A percentile compares a stretch with the other conserved stretches of the same genome.
Evolutionary conservation across 2,329 filamentous ascomycete genomes (phyloP).

Genomic region (Karstenula rhodostoma): DNA sequence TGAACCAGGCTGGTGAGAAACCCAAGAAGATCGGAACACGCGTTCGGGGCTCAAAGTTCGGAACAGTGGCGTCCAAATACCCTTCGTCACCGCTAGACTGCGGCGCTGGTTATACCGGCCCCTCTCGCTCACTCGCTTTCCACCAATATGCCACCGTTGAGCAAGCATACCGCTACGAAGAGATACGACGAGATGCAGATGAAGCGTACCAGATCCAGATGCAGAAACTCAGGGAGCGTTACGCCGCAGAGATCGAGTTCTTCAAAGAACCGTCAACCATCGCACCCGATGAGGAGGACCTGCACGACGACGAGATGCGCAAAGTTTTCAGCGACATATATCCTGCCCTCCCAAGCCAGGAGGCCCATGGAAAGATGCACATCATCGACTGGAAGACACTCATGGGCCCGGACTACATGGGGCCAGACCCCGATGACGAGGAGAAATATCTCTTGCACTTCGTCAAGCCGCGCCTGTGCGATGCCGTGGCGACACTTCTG

Average conservation of each 20-base stretch:
- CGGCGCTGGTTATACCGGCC: background rate
- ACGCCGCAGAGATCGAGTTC: background rate
- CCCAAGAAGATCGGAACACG: background rate
- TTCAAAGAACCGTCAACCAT: slow-evolving; percentile 11
- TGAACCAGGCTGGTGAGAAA: background rate
- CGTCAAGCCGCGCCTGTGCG: slow-evolving; percentile 24
- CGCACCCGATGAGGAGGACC: slow-evolving; percentile 17
- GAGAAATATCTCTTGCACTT: slow-evolving; percentile 10
- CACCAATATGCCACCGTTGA: background rate
- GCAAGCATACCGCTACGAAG: background rate
- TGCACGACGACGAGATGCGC: slow-evolving; percentile 22
- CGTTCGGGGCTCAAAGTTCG: background rate
- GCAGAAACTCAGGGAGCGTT: background rate
- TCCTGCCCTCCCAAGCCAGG: slow-evolving; percentile 5
- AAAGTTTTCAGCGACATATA: slow-evolving; percentile 13
- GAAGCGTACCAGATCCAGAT: background rate
- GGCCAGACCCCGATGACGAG: slow-evolving; percentile 7
- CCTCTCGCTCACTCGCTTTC: slow-evolving; percentile 1
- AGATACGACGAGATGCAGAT: background rate
- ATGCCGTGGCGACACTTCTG: slow-evolving; percentile 26
- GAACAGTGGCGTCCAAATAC: background rate
- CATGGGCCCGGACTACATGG: background rate
- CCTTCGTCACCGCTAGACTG: background rate
- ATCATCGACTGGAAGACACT: slow-evolving; percentile 21
- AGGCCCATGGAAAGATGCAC: slow-evolving; percentile 20